Conservation (phyloP, 2,329 filamentous ascomycete species). For the Cladosporium sp. region DNA sequence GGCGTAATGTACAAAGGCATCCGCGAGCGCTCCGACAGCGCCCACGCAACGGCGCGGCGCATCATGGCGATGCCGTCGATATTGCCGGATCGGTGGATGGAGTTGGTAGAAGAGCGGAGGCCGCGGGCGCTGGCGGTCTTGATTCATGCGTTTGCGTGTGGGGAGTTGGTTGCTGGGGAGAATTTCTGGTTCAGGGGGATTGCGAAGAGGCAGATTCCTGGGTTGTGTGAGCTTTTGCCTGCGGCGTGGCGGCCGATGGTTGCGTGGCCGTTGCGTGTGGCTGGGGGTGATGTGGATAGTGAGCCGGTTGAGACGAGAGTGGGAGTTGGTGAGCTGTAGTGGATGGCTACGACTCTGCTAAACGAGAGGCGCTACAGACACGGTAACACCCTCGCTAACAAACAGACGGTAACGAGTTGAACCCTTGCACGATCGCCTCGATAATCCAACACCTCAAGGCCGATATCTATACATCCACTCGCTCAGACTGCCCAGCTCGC, state of each 20-base stretch:
- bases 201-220: constrained; percentile 28
- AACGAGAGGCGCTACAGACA: background rate
- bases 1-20: constrained; percentile 29
- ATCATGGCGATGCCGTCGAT: constrained; percentile 30
- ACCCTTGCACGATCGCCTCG: background rate
- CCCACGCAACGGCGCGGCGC: constrained; percentile 26
- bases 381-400: background rate
- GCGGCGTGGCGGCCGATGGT: constrained; percentile 27
- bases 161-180: constrained; percentile 28
- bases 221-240: constrained; percentile 24
- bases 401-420: background rate
- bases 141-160: constrained; percentile 29
- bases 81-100: constrained; percentile 26
- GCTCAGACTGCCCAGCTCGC: background rate
- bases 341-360: background rate
- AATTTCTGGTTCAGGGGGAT: constrained; percentile 29
- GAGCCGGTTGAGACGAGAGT: constrained; percentile 17
- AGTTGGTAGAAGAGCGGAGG: constrained; percentile 26
- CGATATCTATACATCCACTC: constrained; percentile 20
- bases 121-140: constrained; percentile 29
- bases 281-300: constrained; percentile 15
- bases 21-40: constrained; percentile 22
- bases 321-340: background rate
- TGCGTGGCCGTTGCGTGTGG: constrained; percentile 27
- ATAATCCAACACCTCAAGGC: background rate